Evolutionary conservation across 1,139 yeast genomes (phyloP), one percentile per base, ranked within the genome.

Genomic region (Pichia inconspicua): DNA sequence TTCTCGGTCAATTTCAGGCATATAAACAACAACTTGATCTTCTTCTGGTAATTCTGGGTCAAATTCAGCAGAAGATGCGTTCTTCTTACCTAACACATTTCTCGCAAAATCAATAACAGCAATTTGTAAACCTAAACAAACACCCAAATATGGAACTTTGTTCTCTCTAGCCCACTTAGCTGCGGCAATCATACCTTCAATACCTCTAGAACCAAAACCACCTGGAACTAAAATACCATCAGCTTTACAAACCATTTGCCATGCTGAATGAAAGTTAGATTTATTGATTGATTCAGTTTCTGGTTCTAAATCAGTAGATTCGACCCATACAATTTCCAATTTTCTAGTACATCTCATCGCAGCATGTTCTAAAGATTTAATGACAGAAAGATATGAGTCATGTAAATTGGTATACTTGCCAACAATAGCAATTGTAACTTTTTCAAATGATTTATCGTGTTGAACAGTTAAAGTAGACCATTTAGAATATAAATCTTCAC

Each of bases 211-310:
- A 54, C 99, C 99, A 64, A 94, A 94, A 2, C 99, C 99, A 63
- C 99, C 99, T 40, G 99, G 98, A 50, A 94, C 96, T 55, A 94
- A 77, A 56, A 94, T 86, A 68, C 98, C 98, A 67, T 94, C 96
- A 25, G 98, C 96, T 61, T 86, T 82, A 66, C 96, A 88, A 57
- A 94, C 82, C 58, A 77, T 74, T 62, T 88, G 94, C 99, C 98
- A 94, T 49, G 97, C 96, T 65, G 84, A 83, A 68, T 92, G 96
- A 72, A 85, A 90, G 60, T 80, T 78, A 49, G 84, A 80, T 69
- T 89, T 84, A 61, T 82, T 78, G 41, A 70, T 63, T 37, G 70
- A 70, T 64, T 81, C 81, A 48, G 82, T 72, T 53, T 78, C 82
- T 46, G 82, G 82, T 70, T 90, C 98, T 63, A 92, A 77, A 66